Evolutionary conservation across 129 eudicot genomes (phyloP).

Genomic region (Oenanthe sinensis): DNA sequence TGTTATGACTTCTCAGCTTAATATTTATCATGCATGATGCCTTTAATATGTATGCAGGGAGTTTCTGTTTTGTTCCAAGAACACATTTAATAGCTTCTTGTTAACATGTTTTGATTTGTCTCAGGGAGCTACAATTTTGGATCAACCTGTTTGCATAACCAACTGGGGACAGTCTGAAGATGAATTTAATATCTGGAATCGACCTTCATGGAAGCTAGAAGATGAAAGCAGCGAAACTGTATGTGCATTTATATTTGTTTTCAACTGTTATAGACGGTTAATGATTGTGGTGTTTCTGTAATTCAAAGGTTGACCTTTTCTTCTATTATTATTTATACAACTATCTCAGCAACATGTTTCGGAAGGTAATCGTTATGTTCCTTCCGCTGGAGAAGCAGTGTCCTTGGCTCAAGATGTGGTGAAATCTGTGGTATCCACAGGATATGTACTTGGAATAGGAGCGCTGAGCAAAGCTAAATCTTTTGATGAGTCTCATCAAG

Average conservation of each 20-base stretch:
- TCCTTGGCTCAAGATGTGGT: constrained; percentile 82
- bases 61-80: not conserved
- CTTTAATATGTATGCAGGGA: not conserved
- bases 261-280: not conserved
- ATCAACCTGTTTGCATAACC: constrained; percentile 79
- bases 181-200: constrained; percentile 59
- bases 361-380: constrained; percentile 39
- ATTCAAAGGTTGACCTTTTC: not conserved
- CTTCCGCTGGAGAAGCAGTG: constrained; percentile 82
- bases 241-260: constrained; percentile 4
- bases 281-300: not conserved
- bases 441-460: constrained; percentile 63
- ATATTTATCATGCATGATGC: not conserved
- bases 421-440: constrained; percentile 71
- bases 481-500: constrained; percentile 90
- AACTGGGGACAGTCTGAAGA: constrained; percentile 74
- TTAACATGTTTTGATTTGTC: constrained; percentile 10
- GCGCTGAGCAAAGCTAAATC: constrained; percentile 72
- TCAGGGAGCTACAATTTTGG: constrained; percentile 92
- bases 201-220: constrained; percentile 38
- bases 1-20: not conserved
- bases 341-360: constrained; percentile 11
- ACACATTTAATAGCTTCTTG: not conserved
- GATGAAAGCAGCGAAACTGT: constrained; percentile 49
- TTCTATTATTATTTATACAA: not conserved